Evolutionary conservation across 805 yeast genomes (phyloP), one percentile per base, ranked within the genome.

Genomic region (Cyberlindnera maritima): DNA sequence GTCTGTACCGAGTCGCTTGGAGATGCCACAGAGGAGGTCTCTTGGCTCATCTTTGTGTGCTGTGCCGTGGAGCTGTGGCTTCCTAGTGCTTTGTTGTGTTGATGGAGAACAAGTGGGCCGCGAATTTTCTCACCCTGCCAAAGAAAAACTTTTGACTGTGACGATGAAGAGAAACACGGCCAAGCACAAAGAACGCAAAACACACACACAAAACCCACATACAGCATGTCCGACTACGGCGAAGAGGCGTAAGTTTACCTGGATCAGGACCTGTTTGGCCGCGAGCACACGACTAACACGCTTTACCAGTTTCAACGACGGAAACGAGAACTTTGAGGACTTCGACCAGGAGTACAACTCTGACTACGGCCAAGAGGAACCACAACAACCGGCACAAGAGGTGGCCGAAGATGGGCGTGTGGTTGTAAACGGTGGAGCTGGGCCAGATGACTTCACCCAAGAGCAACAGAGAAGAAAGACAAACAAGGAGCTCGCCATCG

Each of bases 321-420:
- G 77, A 41, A 78, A 75, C 45, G 89, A 84, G 60, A 72, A 80
- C 68, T 81, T 68, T 58, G 95, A 81, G 56, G 96, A 90, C 59
- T 87, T 85, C 65, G 96, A 89, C 48, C 91, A 83, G 53, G 96
- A 85, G 52, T 89, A 86, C 60, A 83, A 82, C 64, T 83, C 91
- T 5, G 96, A 86, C 57, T 82, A 77, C 29, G 94, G 85, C 57
- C 82, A 77, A 28, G 94, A 81, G 47, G 78, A 76, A 18, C 64
- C 60, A 29, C 52, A 50, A 21, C 49, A 47, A 26, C 60, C 52
- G 39, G 57, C 61, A 56, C 62, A 59, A 41, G 70, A 63, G 37
- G 72, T 75, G 38, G 79, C 76, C 36, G 76, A 69, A 39, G 90
- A 86, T 58, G 95, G 92, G 2, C 78, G 81, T 57, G 79, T 82